phyloP scores from a whole-genome alignment of 148 eudicot species.

The Oxyria digyna region DNA sequence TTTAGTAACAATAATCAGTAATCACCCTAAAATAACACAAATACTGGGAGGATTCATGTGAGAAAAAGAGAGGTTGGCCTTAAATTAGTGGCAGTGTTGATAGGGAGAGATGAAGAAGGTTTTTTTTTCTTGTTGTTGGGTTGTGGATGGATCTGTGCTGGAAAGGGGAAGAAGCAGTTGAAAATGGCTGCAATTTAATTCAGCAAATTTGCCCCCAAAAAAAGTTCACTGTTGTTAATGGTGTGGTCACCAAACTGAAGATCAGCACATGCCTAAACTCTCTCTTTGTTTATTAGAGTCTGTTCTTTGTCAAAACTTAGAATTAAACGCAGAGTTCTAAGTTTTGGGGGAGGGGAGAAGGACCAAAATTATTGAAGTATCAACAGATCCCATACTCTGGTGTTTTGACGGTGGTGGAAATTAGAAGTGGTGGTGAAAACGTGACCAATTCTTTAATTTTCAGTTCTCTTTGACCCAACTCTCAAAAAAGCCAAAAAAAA shows the following conservation, averaged over 20 bases:
- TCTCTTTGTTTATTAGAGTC: not conserved
- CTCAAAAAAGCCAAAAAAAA: not conserved
- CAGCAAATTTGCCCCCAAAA: not conserved
- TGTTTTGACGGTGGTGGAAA: not conserved
- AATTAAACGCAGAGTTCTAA: not conserved
- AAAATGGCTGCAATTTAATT: not conserved
- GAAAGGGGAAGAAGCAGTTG: not conserved
- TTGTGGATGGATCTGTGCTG: constrained; percentile 4
- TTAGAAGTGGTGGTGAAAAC: not conserved
- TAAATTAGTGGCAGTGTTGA: not conserved
- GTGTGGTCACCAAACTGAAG: not conserved
- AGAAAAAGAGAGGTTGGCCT: not conserved
- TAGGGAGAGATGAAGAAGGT: not conserved
- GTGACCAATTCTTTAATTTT: not conserved
- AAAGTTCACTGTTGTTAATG: not conserved
- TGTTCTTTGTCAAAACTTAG: not conserved
- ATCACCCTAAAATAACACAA: not conserved
- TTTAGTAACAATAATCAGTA: not conserved
- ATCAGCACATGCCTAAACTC: not conserved
- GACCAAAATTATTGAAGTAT: not conserved
- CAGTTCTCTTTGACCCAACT: not conserved
- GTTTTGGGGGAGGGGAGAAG: not conserved
- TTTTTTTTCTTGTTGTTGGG: constrained; percentile 1
- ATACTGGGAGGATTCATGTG: not conserved
- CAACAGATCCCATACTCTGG: not conserved